Conservation (phyloP, 345 rosid genomes). For the Populus davidiana region DNA sequence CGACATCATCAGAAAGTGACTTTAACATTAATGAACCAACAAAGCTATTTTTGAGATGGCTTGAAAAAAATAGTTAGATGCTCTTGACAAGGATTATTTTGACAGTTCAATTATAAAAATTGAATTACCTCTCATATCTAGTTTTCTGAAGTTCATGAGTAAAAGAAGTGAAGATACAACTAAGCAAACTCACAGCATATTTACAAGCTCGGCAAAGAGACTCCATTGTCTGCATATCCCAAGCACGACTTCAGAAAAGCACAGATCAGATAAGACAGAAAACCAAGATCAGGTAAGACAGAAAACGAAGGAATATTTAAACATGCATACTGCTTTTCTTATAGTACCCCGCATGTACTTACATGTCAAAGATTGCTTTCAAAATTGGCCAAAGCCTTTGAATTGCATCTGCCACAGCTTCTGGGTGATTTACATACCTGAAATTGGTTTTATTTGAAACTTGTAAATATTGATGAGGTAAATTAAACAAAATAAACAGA, state of each 20-base stretch:
- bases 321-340: background rate
- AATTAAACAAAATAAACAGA: slow-evolving; percentile 1
- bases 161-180: slow-evolving; percentile 6
- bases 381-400: slow-evolving; percentile 92
- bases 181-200: slow-evolving; percentile 78
- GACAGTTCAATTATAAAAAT: background rate
- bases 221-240: slow-evolving; percentile 99
- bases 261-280: slow-evolving; percentile 21
- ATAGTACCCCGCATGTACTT: slow-evolving; percentile 33
- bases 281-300: slow-evolving; percentile 20
- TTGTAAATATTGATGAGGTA: slow-evolving; percentile 10
- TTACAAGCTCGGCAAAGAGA: slow-evolving; percentile 99
- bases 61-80: background rate
- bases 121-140: background rate
- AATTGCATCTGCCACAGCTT: slow-evolving; percentile 91
- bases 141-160: slow-evolving; percentile 5
- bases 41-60: background rate
- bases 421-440: slow-evolving; percentile 95
- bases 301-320: slow-evolving; percentile 11
- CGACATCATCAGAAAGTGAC: background rate
- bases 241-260: slow-evolving; percentile 76
- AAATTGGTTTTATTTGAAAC: slow-evolving; percentile 24
- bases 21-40: background rate
- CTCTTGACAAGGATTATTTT: background rate
- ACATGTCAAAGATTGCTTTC: slow-evolving; percentile 87